Base-by-base conservation (phyloP, 345 rosid species). In the Sisymbrium irio region DNA sequence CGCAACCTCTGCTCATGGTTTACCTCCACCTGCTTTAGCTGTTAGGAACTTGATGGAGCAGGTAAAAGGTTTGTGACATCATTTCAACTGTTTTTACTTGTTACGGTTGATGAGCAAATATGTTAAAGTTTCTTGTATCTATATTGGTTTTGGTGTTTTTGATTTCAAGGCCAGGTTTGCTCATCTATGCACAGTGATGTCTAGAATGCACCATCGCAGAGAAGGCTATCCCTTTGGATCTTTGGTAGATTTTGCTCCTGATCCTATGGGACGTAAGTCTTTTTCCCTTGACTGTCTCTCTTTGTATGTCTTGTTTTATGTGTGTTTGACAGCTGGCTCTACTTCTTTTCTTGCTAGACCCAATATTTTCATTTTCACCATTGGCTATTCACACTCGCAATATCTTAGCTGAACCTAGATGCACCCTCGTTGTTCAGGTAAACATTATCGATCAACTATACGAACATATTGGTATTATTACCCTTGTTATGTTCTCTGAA, bases 341-440 rank as follows among this genome's bases (percentile, higher is more conserved):
- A 9, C 67, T 59, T 59, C 1, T 18, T 40, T 19, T 67, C 65
- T 57, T 3, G 49, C 33, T 70, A 95, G 99, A 95, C 80, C 99
- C 99, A 22, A 77, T 95, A 77, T 95, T 92, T 81, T 95, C 97
- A 64, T 90, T 95, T 83, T 92, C 97, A 36, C 98, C 98, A 0
- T 59, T 95, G 86, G 98, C 98, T 54, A 95, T 95, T 76, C 97
- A 95, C 80, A 87, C 97, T 28, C 79, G 99, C 62, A 95, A 95
- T 65, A 77, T 95, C 75, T 86, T 95, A 73, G 90, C 89, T 73
- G 91, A 90, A 41, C 98, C 98, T 15, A 90, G 89, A 76, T 95
- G 98, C 85, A 87, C 91, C 13, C 89, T 95, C n/a, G 98, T 92
- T 68, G 96, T 95, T 76, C 99, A 95, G 93, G 99, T 95, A 79